Evolutionary conservation across 2,329 filamentous ascomycete genomes (phyloP).

Genomic region (Cordyceps cateniannulata): DNA sequence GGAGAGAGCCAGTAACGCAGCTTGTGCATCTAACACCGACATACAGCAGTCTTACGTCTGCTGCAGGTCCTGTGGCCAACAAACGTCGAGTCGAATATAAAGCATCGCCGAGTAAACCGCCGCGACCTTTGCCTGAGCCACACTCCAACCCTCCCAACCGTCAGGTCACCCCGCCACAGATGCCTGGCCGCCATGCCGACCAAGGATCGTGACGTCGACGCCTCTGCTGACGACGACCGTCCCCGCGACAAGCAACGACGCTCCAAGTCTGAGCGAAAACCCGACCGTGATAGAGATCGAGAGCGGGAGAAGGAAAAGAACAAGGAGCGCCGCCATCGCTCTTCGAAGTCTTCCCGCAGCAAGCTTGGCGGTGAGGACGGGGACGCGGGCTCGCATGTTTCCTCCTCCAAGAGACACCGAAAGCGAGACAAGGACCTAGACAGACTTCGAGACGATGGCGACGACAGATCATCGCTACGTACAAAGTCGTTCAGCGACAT

Average conservation of each 20-base stretch:
- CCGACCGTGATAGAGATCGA: constrained; percentile 26
- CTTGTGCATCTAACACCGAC: constrained; percentile 3
- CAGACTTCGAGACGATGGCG: constrained; percentile 16
- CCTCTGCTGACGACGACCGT: constrained; percentile 28
- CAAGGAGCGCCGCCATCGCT: constrained; percentile 30
- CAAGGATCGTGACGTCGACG: constrained; percentile 36
- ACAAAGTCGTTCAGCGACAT: constrained; percentile 40
- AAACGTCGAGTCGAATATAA: background rate
- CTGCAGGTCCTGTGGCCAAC: background rate
- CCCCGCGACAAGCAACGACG: constrained; percentile 34
- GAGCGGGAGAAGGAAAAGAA: constrained; percentile 27
- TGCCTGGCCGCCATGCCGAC: constrained; percentile 30
- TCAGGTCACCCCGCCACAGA: constrained; percentile 10
- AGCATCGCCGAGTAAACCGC: background rate
- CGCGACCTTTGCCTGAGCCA: background rate
- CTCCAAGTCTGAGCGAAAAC: constrained; percentile 33
- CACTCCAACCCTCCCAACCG: background rate
- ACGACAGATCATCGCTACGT: constrained; percentile 12
- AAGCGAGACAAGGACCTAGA: constrained; percentile 27
- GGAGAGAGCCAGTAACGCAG: background rate
- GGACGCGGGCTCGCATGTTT: constrained; percentile 32
- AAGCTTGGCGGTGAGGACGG: constrained; percentile 34
- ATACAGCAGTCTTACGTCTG: background rate
- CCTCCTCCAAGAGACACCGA: constrained; percentile 28
- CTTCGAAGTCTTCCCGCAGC: constrained; percentile 35